These are phyloP conservation scores for Neurospora sp. DNA, from an alignment of 2,329 filamentous ascomycete genomes.

Conservation along the genomic window DNA sequence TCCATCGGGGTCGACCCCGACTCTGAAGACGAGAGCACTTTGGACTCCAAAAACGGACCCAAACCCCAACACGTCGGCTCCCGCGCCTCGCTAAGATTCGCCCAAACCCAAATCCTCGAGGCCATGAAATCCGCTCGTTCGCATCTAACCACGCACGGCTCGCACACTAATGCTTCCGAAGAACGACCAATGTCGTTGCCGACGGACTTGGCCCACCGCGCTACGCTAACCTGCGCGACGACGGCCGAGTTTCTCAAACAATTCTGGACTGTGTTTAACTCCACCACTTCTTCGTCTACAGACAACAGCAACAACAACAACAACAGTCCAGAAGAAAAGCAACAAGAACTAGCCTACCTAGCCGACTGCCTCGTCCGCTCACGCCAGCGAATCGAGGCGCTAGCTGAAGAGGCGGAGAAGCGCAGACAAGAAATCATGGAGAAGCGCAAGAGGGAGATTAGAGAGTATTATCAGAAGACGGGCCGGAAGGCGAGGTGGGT, in stretches of 20 bases:
- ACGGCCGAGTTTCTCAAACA: slow-evolving; percentile 94
- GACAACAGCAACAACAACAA: slow-evolving; percentile 54
- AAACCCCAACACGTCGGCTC: slow-evolving; percentile 57
- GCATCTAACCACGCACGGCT: background rate
- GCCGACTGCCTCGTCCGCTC: slow-evolving; percentile 74
- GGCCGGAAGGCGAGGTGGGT: slow-evolving; percentile 65
- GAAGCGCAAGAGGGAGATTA: slow-evolving; percentile 58
- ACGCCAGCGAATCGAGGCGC: slow-evolving; percentile 66
- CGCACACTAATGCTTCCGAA: background rate
- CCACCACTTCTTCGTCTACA: slow-evolving; percentile 47
- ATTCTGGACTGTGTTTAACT: slow-evolving; percentile 90
- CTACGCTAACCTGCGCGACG: slow-evolving; percentile 71
- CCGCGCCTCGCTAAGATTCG: slow-evolving; percentile 52
- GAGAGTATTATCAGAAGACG: slow-evolving; percentile 60
- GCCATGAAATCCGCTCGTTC: slow-evolving; percentile 34
- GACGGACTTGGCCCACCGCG: slow-evolving; percentile 46
- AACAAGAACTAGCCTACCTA: slow-evolving; percentile 66
- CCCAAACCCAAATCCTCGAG: slow-evolving; percentile 56
- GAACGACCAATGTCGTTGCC: slow-evolving; percentile 46
- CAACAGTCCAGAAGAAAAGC: slow-evolving; percentile 50
- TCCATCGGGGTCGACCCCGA: slow-evolving; percentile 62
- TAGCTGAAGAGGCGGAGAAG: slow-evolving; percentile 69
- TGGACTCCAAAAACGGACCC: slow-evolving; percentile 12
- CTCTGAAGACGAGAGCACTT: slow-evolving; percentile 56
- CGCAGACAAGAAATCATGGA: slow-evolving; percentile 60